Conservation (phyloP, 306 rosid genomes). For the Trichosanthes truncata region DNA sequence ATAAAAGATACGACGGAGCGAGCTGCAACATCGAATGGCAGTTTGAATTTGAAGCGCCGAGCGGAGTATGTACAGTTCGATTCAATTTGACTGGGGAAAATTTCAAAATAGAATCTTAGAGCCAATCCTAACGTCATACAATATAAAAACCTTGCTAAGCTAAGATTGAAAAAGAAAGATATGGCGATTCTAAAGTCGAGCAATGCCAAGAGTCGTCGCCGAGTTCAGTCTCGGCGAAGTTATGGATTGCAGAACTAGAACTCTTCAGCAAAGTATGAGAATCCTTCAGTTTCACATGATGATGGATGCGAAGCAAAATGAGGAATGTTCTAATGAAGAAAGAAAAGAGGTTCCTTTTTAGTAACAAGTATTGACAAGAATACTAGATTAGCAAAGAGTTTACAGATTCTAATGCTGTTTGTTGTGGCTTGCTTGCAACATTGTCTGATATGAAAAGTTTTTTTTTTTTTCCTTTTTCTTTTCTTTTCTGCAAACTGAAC, state of each 20-base stretch:
- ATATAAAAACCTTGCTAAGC: not conserved
- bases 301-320: not conserved
- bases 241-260: not conserved
- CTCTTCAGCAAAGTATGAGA: not conserved
- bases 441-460: constrained; percentile 17
- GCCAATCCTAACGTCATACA: not conserved
- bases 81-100: not conserved
- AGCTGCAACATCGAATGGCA: not conserved
- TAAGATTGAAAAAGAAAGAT: not conserved
- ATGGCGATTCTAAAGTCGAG: not conserved
- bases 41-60: not conserved
- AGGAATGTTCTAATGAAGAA: not conserved
- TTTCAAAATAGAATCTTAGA: not conserved
- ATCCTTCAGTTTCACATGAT: not conserved
- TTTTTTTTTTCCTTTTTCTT: not conserved
- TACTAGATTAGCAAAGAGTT: not conserved
- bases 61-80: not conserved
- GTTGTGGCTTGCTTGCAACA: not conserved
- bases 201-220: not conserved
- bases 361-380: not conserved
- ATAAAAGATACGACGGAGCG: not conserved
- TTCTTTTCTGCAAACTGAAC: constrained; percentile 33
- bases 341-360: not conserved
- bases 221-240: not conserved
- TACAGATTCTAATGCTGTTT: not conserved